phyloP scores from a whole-genome alignment of 2,329 filamentous ascomycete species.

The Clonostachys byssicola region DNA sequence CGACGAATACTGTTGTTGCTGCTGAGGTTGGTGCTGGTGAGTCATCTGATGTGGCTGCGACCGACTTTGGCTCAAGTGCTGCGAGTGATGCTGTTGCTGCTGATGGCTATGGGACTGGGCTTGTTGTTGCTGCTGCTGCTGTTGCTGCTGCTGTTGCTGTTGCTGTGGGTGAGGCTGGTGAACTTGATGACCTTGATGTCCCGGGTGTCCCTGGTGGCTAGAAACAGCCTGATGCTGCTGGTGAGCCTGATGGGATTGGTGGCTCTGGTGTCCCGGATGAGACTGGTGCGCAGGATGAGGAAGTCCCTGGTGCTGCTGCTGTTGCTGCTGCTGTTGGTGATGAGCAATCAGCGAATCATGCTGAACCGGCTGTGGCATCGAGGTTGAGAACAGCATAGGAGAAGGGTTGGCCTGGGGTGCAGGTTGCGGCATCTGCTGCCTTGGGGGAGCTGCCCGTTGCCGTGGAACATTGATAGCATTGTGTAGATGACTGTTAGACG shows the following conservation, averaged over 20 bases:
- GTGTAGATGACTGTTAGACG: conserved; percentile 36
- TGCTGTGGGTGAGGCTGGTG: conserved; percentile 15
- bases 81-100: conserved; percentile 21
- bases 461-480: conserved; percentile 40
- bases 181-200: conserved; percentile 19
- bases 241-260: conserved; percentile 19
- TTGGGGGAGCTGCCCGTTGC: conserved; percentile 36
- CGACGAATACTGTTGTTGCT: conserved; percentile 13
- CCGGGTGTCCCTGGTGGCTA: conserved; percentile 7
- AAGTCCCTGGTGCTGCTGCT: conserved; percentile 12
- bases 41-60: conserved; percentile 11
- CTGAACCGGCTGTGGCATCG: conserved; percentile 34
- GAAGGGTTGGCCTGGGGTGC: conserved; percentile 27
- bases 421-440: conserved; percentile 39
- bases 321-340: conserved; percentile 21
- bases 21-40: conserved; percentile 13
- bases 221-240: conserved; percentile 10
- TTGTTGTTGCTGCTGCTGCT: conserved; percentile 20
- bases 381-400: conserved; percentile 27
- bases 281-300: conserved; percentile 14
- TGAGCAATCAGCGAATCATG: conserved; percentile 38
- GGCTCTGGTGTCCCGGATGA: conserved; percentile 15
- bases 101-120: conserved; percentile 17
- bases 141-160: conserved; percentile 17
- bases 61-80: conserved; percentile 23